phyloP scores from a whole-genome alignment of 179 eudicot species.

The Sideroxylon spinosum region DNA sequence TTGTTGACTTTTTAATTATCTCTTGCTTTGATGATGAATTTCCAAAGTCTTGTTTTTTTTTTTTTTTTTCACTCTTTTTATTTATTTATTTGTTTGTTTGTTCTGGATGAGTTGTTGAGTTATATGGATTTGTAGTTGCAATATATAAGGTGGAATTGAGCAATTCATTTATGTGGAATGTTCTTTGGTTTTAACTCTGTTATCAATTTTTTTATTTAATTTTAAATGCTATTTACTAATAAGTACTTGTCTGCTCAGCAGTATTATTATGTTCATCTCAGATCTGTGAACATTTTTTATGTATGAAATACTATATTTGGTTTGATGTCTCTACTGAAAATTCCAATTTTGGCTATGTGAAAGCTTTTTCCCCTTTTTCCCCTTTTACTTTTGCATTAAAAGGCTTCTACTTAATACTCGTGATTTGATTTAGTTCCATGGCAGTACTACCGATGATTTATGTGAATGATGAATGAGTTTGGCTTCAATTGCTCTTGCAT shows the following conservation, averaged over 20 bases:
- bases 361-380: neutral
- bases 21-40: neutral
- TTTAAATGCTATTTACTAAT: no score
- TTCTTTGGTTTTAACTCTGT: no score
- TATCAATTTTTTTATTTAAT: no score
- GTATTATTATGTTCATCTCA: no score
- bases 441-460: no score
- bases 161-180: no score
- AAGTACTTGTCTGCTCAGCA: no score
- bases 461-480: no score
- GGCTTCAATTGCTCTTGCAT: neutral
- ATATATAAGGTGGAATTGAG: neutral
- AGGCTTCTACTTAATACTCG: neutral
- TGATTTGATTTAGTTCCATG: no score
- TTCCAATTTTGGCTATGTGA: neutral
- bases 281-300: no score
- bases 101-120: neutral
- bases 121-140: neutral
- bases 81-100: neutral
- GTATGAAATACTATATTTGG: neutral
- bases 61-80: no score
- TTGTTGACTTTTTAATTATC: neutral
- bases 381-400: neutral
- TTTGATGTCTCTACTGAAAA: neutral
- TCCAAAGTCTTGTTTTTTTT: neutral